Percentiles rank a stretch among this genome's conserved stretches.
These are phyloP conservation scores for Trichoderma atrobrunneum DNA, from an alignment of 2,329 filamentous ascomycete species.

Conservation along the genomic window DNA sequence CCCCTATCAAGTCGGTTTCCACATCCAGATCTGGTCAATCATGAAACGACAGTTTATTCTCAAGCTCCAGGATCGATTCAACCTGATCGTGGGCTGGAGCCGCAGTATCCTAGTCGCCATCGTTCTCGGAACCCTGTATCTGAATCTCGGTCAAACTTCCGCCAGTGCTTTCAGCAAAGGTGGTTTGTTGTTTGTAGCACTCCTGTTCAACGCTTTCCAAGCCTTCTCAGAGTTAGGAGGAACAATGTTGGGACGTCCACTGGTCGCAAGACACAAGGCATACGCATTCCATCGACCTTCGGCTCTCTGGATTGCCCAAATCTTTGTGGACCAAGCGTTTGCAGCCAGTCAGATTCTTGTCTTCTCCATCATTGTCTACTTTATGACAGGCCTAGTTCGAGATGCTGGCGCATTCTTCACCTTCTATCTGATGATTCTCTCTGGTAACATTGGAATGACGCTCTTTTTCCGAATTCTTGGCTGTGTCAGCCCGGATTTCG, in stretches of 20 bases:
- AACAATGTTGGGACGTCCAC: conserved; percentile 72
- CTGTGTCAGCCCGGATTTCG: conserved; percentile 74
- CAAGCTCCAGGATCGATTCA: conserved; percentile 82
- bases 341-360: conserved; percentile 66
- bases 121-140: conserved; percentile 75
- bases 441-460: conserved; percentile 69
- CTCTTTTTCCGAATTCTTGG: conserved; percentile 75
- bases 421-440: conserved; percentile 68
- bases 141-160: conserved; percentile 63
- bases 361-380: conserved; percentile 75
- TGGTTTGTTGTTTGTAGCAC: conserved; percentile 74
- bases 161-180: conserved; percentile 77
- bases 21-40: conserved; percentile 77
- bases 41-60: conserved; percentile 82
- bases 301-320: conserved; percentile 79
- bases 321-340: conserved; percentile 74
- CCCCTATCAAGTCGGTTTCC: conserved; percentile 80
- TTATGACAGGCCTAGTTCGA: conserved; percentile 68
- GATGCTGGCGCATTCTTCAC: conserved; percentile 76
- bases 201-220: conserved; percentile 85
- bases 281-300: conserved; percentile 82
- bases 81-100: conserved; percentile 69
- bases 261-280: conserved; percentile 80
- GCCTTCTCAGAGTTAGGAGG: conserved; percentile 74
- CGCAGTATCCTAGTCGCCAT: conserved; percentile 70